These are phyloP conservation scores for Lepidium aucheri DNA, from an alignment of 345 rosid species.

Conservation along the genomic window DNA sequence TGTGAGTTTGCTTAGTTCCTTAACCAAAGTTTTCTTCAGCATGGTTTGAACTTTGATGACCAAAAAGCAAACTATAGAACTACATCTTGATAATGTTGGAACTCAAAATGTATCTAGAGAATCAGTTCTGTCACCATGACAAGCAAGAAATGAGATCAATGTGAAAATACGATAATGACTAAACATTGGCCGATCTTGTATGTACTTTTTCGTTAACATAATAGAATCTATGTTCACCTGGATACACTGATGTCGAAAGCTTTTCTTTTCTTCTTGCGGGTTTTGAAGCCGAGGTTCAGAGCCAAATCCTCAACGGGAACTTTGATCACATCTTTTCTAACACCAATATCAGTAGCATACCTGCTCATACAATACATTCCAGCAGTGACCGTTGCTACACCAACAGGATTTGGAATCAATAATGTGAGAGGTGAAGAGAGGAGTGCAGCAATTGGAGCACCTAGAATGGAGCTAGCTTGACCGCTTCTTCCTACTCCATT, in stretches of 20 bases:
- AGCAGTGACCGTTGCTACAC: constrained; percentile 85
- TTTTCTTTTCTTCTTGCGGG: constrained; percentile 1
- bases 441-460: constrained; percentile 89
- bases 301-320: constrained; percentile 66
- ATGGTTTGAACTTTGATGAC: not conserved
- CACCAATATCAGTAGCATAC: constrained; percentile 91
- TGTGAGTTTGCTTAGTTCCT: not conserved
- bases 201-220: not conserved
- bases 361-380: constrained; percentile 95
- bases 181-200: constrained; percentile 15
- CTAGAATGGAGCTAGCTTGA: constrained; percentile 72
- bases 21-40: constrained; percentile 6
- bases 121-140: not conserved
- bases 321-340: constrained; percentile 77
- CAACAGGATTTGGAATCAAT: constrained; percentile 90
- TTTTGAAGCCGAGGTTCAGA: constrained; percentile 6
- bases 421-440: constrained; percentile 76
- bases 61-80: not conserved
- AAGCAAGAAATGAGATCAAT: not conserved
- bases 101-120: not conserved
- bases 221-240: constrained; percentile 1
- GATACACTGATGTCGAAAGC: not conserved
- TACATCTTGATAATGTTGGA: constrained; percentile 2
- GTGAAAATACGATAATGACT: not conserved
- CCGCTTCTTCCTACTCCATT: constrained; percentile 78